phyloP scores from a whole-genome alignment of 768 basidiomycete species.

The Tricholoma hemisulphureum region DNA sequence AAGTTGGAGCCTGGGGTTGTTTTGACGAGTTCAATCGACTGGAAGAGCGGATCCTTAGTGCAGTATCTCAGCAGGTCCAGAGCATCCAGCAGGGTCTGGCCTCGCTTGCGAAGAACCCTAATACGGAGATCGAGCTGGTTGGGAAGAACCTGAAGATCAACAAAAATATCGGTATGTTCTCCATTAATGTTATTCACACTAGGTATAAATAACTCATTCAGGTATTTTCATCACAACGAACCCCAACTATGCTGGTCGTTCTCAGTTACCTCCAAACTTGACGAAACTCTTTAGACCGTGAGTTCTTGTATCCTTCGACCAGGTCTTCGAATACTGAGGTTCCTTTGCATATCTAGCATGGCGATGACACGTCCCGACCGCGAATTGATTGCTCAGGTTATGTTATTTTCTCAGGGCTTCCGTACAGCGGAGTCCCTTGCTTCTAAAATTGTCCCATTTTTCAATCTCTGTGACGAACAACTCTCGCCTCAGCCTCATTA shows the following conservation, averaged over 20 bases:
- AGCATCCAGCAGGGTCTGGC: constrained; percentile 95
- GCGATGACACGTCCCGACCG: constrained; percentile 99
- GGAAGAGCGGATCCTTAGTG: constrained; percentile 95
- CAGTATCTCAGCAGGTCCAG: constrained; percentile 98
- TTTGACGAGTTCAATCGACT: constrained; percentile 98
- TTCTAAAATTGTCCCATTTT: constrained; percentile 98
- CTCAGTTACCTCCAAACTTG: constrained; percentile 81
- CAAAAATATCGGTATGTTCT: constrained; percentile 76
- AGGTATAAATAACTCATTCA: constrained; percentile 21
- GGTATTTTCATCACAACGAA: constrained; percentile 99
- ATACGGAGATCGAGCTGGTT: constrained; percentile 91
- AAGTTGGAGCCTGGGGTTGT: constrained; percentile 99
- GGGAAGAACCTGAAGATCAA: constrained; percentile 93
- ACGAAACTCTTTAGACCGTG: constrained; percentile 93
- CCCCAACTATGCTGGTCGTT: constrained; percentile 97
- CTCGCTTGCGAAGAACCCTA: constrained; percentile 77
- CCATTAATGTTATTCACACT: constrained; percentile 5
- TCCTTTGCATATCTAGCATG: constrained; percentile 57
- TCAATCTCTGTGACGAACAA: constrained; percentile 97
- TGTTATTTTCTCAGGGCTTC: constrained; percentile 99
- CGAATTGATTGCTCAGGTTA: constrained; percentile 98
- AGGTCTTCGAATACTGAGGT: constrained; percentile 5
- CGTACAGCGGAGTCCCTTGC: constrained; percentile 96
- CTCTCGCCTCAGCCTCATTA: constrained; percentile 97
- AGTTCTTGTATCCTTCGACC: constrained; percentile 27